phyloP scores from a whole-genome alignment of 1,139 yeast genomes.

The Kurtzmaniella quercitrusa region DNA sequence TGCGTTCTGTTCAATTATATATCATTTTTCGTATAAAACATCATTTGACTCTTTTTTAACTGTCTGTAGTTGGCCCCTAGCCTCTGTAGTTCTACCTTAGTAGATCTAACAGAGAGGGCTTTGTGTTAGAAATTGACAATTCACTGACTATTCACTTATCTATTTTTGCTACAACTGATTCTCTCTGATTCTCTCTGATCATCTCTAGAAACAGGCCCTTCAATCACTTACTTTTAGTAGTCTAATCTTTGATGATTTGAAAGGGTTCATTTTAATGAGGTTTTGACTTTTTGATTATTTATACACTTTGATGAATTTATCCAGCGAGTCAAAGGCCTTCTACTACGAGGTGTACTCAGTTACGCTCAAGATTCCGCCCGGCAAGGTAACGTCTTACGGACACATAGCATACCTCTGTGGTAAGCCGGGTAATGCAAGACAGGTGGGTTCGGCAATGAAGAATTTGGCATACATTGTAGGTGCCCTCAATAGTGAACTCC shows the following conservation, averaged over 20 bases:
- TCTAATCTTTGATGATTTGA: too few species aligned
- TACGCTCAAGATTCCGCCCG: conserved; percentile 55
- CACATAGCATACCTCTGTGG: conserved; percentile 64
- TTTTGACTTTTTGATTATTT: too few species aligned
- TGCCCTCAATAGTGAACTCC: conserved; percentile 18
- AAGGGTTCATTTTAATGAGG: too few species aligned
- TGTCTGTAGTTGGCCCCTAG: not conserved
- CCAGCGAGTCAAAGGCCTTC: conserved; percentile 53
- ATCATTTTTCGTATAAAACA: not conserved
- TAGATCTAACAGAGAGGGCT: too few species aligned
- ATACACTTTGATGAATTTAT: conserved; percentile 22
- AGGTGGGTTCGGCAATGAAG: conserved; percentile 69
- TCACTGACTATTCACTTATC: too few species aligned
- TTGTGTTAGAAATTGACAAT: too few species aligned
- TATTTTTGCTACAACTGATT: conserved; percentile 1
- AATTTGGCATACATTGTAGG: conserved; percentile 23
- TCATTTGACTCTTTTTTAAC: not conserved
- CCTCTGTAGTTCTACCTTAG: too few species aligned
- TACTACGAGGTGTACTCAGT: conserved; percentile 57
- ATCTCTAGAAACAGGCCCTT: too few species aligned
- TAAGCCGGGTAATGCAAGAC: conserved; percentile 64
- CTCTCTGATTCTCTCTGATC: not conserved
- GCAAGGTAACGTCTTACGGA: conserved; percentile 65
- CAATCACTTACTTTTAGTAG: too few species aligned
- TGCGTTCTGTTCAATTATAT: not conserved